Conservation (phyloP, 202 grass and related monocot species). For the Thinopyrum obtusiflorum region DNA sequence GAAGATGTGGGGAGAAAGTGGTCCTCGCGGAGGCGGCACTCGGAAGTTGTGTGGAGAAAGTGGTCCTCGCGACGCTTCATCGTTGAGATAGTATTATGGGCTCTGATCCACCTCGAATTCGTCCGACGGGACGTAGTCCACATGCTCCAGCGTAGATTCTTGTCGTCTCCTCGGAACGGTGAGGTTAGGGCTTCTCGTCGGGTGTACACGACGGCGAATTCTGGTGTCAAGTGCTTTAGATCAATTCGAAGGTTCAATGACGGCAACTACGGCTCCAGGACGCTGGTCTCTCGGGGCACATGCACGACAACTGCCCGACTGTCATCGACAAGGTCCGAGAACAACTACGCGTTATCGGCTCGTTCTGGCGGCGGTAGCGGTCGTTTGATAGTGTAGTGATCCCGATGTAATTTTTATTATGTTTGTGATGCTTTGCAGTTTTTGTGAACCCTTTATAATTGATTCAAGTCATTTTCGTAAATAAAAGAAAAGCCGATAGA, state of each 20-base stretch:
- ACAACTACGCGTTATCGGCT: neutral
- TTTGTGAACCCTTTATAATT: neutral
- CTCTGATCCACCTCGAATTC: neutral
- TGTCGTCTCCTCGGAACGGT: neutral
- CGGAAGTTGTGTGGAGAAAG: no score
- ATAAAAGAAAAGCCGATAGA: neutral
- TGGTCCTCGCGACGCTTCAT: no score
- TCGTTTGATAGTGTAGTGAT: neutral
- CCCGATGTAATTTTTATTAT: neutral
- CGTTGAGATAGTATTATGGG: neutral
- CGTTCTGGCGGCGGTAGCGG: neutral
- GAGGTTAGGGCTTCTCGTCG: no score
- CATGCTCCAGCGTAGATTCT: neutral
- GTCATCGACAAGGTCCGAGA: neutral
- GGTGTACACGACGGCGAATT: no score
- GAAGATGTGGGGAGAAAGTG: no score
- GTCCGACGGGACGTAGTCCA: neutral
- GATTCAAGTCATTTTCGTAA: neutral
- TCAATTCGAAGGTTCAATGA: neutral
- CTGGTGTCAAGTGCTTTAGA: no score
- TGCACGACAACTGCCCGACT: no score
- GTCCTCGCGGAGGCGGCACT: no score
- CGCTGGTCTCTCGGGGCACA: no score
- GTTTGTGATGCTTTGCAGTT: neutral
- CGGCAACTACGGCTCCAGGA: rapidly evolving